Evolutionary conservation across 441 rosid genomes (phyloP).

Genomic region (Francoa sonchifolia): DNA sequence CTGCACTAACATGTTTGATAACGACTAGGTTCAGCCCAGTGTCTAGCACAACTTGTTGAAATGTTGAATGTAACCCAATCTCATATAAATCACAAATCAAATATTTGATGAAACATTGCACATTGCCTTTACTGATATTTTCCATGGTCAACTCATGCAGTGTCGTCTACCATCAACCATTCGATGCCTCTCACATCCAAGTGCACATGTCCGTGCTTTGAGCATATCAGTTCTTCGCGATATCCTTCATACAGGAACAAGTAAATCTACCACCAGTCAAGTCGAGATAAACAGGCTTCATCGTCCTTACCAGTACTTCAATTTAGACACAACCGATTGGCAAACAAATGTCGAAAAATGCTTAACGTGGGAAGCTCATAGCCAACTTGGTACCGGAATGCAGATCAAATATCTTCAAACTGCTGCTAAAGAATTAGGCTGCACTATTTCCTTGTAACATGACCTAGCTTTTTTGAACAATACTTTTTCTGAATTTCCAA

Average conservation of each 20-base stretch:
- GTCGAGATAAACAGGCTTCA: conserved; percentile 39
- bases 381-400: conserved; percentile 58
- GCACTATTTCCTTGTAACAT: conserved; percentile 44
- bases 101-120: too few species aligned
- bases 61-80: too few species aligned
- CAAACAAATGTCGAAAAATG: conserved; percentile 68
- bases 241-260: conserved; percentile 43
- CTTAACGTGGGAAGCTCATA: conserved; percentile 91
- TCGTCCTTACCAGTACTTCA: conserved; percentile 41
- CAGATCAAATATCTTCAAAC: conserved; percentile 50
- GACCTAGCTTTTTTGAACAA: conserved; percentile 12
- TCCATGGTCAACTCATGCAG: conserved; percentile 34
- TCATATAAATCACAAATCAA: too few species aligned
- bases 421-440: conserved; percentile 82
- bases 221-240: conserved; percentile 81
- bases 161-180: conserved; percentile 86
- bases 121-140: conserved; percentile 7
- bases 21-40: too few species aligned
- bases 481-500: too few species aligned
- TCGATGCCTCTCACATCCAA: conserved; percentile 84
- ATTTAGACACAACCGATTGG: conserved; percentile 53
- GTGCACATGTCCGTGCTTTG: conserved; percentile 92
- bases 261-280: conserved; percentile 29
- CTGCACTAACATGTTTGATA: too few species aligned
- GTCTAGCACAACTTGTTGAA: too few species aligned